Evolutionary conservation across 1,139 yeast species (phyloP).

Genomic region (Candida tropicalis): DNA sequence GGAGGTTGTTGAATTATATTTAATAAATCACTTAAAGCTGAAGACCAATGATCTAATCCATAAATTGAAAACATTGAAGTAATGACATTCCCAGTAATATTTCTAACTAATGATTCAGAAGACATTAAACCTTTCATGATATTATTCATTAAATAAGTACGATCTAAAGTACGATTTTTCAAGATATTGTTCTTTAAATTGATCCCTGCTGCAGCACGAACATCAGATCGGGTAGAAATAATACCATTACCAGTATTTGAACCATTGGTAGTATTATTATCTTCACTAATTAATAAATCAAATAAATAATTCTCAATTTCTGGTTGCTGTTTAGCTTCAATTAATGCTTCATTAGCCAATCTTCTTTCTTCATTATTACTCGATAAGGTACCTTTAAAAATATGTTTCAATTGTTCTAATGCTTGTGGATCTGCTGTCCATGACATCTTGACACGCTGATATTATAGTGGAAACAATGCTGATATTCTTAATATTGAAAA

Average conservation of each 20-base stretch:
- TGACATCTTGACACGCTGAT: constrained; percentile 20
- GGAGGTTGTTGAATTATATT: constrained; percentile 44
- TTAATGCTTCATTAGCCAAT: constrained; percentile 67
- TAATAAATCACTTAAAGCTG: constrained; percentile 66
- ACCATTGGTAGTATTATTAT: constrained; percentile 3
- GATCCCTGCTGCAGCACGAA: constrained; percentile 89
- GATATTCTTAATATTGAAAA: no score
- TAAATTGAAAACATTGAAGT: constrained; percentile 77
- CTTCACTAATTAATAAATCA: constrained; percentile 62
- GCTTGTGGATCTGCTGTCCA: constrained; percentile 70
- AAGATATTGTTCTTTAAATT: constrained; percentile 74
- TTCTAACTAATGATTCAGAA: constrained; percentile 64
- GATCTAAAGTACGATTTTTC: constrained; percentile 33
- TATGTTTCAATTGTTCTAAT: constrained; percentile 60
- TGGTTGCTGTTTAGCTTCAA: constrained; percentile 66
- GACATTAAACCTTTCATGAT: constrained; percentile 71
- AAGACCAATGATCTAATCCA: constrained; percentile 78
- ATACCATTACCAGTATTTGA: background rate
- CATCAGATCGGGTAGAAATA: constrained; percentile 45
- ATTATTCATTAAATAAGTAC: constrained; percentile 61
- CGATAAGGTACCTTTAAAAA: constrained; percentile 69
- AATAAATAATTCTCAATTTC: constrained; percentile 81
- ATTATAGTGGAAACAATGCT: no score
- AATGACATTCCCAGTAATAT: constrained; percentile 88
- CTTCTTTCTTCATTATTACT: constrained; percentile 54